Evolutionary conservation across 179 eudicot genomes (phyloP).

Genomic region (Pouteria campechiana): DNA sequence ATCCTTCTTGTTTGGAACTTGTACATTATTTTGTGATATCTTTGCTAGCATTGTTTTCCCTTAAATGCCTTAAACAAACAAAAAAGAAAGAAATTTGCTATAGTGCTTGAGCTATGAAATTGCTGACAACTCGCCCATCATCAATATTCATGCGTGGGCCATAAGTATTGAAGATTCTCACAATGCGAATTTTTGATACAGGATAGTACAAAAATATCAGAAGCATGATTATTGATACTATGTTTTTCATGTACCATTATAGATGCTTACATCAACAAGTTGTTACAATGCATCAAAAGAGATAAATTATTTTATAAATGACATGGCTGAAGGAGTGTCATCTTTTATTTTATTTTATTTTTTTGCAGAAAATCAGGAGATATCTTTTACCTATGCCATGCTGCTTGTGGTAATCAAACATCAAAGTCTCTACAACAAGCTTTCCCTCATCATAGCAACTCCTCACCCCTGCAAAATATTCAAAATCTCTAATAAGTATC

Average conservation of each 20-base stretch:
- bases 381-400: conserved; percentile 59
- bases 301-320: no score
- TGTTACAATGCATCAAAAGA: no score
- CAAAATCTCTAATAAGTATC: no score
- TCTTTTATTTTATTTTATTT: neutral
- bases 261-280: no score
- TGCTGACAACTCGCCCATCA: conserved; percentile 97
- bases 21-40: no score
- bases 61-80: no score
- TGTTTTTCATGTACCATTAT: no score
- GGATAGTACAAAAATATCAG: no score
- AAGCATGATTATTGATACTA: no score
- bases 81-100: conserved; percentile 50
- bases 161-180: conserved; percentile 90
- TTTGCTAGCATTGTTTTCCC: no score
- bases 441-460: conserved; percentile 98
- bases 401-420: conserved; percentile 95
- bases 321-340: no score
- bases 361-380: neutral
- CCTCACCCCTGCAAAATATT: conserved; percentile 63
- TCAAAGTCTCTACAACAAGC: conserved; percentile 84
- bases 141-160: conserved; percentile 98
- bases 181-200: conserved; percentile 65
- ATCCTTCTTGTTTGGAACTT: no score
- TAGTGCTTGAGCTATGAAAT: conserved; percentile 91